phyloP scores from a whole-genome alignment of 768 basidiomycete genomes.

The Lentinula sp. region DNA sequence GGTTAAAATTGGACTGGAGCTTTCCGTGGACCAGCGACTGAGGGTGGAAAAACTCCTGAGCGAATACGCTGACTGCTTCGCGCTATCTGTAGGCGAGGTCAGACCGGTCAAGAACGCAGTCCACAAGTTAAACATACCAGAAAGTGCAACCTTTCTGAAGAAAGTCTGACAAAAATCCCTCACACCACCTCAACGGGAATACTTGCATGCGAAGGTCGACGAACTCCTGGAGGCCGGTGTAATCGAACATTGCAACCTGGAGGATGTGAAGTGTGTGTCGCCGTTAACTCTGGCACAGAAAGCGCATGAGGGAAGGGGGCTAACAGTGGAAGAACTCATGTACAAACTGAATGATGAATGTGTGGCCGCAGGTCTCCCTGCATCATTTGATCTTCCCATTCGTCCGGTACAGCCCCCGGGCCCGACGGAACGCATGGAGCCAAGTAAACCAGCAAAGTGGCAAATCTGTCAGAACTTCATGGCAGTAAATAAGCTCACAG shows the following conservation, averaged over 20 bases:
- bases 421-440: conserved; percentile 10
- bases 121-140: conserved; percentile 26
- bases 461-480: conserved; percentile 19
- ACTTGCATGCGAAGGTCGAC: conserved; percentile 22
- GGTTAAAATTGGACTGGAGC: conserved; percentile 14
- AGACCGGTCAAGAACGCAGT: conserved; percentile 20
- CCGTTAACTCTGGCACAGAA: conserved; percentile 31
- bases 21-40: conserved; percentile 13
- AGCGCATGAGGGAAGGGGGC: conserved; percentile 20
- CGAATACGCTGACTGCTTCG: conserved; percentile 32
- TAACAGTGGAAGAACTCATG: conserved; percentile 26
- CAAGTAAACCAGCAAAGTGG: conserved; percentile 11
- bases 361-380: conserved; percentile 14
- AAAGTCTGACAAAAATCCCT: conserved; percentile 25
- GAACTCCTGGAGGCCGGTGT: conserved; percentile 27
- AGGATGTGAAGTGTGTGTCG: conserved; percentile 27
- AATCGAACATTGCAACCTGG: conserved; percentile 19
- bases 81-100: conserved; percentile 27
- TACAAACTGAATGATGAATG: conserved; percentile 28
- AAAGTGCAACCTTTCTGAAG: conserved; percentile 19
- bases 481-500: conserved; percentile 7
- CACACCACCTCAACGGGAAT: conserved; percentile 24
- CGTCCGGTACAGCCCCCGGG: conserved; percentile 11
- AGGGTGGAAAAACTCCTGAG: too few relatives aligned
- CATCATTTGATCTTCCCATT: not conserved